Evolutionary conservation across 202 grass and related monocot species (phyloP).

Genomic region (Setaria viridis): DNA sequence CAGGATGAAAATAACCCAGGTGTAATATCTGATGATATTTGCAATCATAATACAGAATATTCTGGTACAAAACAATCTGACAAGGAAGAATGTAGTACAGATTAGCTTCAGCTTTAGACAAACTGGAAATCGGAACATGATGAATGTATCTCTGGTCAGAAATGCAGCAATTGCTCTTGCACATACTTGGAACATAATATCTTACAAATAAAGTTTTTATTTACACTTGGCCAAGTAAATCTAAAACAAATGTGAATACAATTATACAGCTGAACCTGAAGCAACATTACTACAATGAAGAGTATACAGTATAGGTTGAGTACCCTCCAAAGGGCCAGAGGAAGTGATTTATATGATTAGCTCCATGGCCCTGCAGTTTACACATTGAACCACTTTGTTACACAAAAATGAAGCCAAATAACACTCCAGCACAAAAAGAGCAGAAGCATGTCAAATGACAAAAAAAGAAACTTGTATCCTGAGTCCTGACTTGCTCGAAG

Average conservation of each 20-base stretch:
- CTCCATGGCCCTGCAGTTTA: constrained; percentile 52
- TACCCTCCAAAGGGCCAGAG: constrained; percentile 48
- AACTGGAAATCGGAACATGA: constrained; percentile 1
- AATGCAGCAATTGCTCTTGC: background rate
- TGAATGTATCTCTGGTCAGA: constrained; percentile 6
- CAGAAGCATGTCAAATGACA: background rate
- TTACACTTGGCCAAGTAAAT: constrained; percentile 46
- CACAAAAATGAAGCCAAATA: background rate
- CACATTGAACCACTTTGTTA: background rate
- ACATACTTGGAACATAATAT: constrained; percentile 25
- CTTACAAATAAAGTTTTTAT: constrained; percentile 24
- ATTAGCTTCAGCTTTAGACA: constrained; percentile 15
- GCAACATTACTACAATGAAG: constrained; percentile 29
- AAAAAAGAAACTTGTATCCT: too few relatives aligned
- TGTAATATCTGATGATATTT: background rate
- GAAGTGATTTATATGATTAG: constrained; percentile 33
- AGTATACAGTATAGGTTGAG: constrained; percentile 16
- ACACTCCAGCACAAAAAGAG: background rate
- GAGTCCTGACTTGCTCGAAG: background rate
- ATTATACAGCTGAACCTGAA: constrained; percentile 43
- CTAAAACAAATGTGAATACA: constrained; percentile 32
- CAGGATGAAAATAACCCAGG: background rate
- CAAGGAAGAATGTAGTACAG: background rate
- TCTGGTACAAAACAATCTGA: constrained; percentile 11
- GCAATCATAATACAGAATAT: background rate